Conservation (phyloP, 331 rosid genomes). For the Rhamnella rubrinervis region DNA sequence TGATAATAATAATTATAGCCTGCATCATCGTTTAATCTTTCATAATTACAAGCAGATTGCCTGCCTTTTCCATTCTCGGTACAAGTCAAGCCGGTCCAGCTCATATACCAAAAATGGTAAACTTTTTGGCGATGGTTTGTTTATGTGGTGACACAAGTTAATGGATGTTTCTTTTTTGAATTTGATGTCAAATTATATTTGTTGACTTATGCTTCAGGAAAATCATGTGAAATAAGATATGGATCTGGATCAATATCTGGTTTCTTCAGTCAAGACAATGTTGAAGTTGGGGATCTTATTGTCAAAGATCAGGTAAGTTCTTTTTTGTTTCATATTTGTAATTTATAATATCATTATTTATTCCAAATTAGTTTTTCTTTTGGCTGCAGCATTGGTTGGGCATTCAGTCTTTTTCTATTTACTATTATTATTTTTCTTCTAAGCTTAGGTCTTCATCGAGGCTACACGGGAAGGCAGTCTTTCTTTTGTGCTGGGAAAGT, state of each 20-base stretch:
- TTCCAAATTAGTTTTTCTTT: conserved; percentile 17
- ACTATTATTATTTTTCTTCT: conserved; percentile 2
- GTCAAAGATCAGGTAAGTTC: conserved; percentile 66
- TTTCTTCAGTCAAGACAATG: conserved; percentile 76
- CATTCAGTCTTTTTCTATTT: not conserved
- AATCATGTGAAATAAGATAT: conserved; percentile 57
- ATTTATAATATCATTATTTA: not conserved
- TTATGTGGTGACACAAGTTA: not conserved
- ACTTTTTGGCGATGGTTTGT: not conserved
- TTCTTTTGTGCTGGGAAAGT: conserved; percentile 63
- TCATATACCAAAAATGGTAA: conserved; percentile 67
- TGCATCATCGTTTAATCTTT: conserved; percentile 11
- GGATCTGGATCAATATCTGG: conserved; percentile 86
- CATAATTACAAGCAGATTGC: conserved; percentile 51
- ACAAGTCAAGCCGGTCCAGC: conserved; percentile 64
- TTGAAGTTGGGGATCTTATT: conserved; percentile 59
- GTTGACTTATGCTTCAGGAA: conserved; percentile 53
- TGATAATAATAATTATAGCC: not conserved
- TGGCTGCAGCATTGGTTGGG: conserved; percentile 21
- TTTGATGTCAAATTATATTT: not conserved
- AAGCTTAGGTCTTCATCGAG: conserved; percentile 72
- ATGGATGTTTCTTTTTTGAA: not conserved
- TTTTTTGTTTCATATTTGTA: not conserved
- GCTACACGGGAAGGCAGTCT: conserved; percentile 74
- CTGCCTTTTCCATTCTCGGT: conserved; percentile 66